Evolutionary conservation across 192 early-diverging fungal genomes (phyloP).

Genomic region (Paraglomus brasilianum): DNA sequence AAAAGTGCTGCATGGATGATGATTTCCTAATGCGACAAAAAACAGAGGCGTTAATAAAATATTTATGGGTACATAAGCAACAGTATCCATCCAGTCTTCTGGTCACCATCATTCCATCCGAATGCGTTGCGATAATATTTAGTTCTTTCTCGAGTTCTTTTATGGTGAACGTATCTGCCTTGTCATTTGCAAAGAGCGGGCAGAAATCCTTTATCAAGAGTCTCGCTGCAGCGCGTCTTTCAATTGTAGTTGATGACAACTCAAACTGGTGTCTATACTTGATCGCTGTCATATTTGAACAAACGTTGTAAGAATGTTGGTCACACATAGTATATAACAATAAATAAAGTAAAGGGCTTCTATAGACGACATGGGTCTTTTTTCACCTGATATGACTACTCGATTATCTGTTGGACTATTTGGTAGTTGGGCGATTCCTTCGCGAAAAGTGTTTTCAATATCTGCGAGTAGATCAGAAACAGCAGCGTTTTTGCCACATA

Average conservation of each 20-base stretch:
- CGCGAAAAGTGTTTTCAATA: conserved; percentile 1
- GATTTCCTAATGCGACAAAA: not conserved
- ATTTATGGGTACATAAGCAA: not conserved
- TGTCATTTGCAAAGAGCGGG: not conserved
- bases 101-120: not conserved
- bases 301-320: not conserved
- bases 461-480: conserved; percentile 4
- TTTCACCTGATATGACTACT: not conserved
- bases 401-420: not conserved
- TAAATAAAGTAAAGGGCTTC: not conserved
- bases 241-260: conserved; percentile 2
- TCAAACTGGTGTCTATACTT: conserved; percentile 5
- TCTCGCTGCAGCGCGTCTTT: not conserved
- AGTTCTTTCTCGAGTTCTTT: not conserved
- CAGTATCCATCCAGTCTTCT: too few relatives aligned
- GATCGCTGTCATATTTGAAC: not conserved
- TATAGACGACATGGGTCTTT: not conserved
- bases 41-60: not conserved
- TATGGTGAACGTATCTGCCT: not conserved
- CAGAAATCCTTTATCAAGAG: not conserved
- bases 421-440: too few relatives aligned
- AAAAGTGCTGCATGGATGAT: not conserved
- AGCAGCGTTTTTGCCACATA: not conserved
- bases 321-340: not conserved
- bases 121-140: not conserved